Base-by-base conservation (phyloP, 2,329 filamentous ascomycete species). In the Cryphonectria carpinicola region DNA sequence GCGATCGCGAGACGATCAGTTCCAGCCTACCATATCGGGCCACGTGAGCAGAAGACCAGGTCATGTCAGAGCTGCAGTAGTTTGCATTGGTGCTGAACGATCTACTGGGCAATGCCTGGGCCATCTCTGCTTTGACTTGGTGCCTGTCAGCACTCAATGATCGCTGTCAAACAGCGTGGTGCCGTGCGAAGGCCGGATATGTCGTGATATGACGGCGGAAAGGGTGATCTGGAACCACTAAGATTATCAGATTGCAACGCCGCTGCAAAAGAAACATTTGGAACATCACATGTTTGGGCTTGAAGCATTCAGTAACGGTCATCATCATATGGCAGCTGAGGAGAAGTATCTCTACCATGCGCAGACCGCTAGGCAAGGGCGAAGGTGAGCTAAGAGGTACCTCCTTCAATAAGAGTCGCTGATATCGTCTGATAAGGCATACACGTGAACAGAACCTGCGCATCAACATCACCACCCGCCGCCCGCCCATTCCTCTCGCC, bases 51-150 rank as follows among this genome's bases (percentile, higher is more conserved):
- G 37, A n/a, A 60, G 37, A 46, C 13, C 28, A 60, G 39, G 37
- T 46, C 35, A 60, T 60, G 64, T 39, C 64, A 65, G 25, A 56
- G 46, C 22, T 65, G 65, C 65, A 67, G 52, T 67, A 67, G 65
- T 39, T 35, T 46, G 65, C 37, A 41, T 54, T 60, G n/a, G 25
- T 32, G 65, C 52, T 28, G 35, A 35, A 61, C 25, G 37, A 8
- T 22, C 56, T 49, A 25, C 25, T 65, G 64, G 32, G 32, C 25
- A 19, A 65, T 35, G 39, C 8, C 28, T 17, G n/a, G 4, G 25
- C 39, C 25, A 46, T n/a, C 17, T n/a, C 17, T 37, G 64, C 19
- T 37, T 37, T 39, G 37, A 19, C 19, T 22, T 22, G 46, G 28
- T 54, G 28, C 46, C 64, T 25, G 35, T 54, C 46, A 37, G 28